Conservation (phyloP, 2,329 filamentous ascomycete genomes). For the Hortaea sp. region DNA sequence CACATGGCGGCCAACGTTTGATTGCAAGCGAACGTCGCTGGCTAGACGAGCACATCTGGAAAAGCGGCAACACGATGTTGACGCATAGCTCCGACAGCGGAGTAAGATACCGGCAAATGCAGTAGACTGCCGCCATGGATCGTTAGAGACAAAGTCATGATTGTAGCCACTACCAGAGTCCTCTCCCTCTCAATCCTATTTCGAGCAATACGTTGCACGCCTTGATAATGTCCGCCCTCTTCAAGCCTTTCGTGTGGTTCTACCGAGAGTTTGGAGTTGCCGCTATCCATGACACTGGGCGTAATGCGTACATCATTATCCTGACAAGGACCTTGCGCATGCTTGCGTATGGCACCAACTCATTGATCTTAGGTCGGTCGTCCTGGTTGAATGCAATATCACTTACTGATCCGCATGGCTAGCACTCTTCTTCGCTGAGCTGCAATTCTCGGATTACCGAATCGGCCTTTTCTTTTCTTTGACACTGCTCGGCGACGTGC, state of each 20-base stretch:
- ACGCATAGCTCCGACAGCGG: no score
- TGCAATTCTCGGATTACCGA: constrained; percentile 21
- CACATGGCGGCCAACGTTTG: no score
- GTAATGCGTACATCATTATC: constrained; percentile 47
- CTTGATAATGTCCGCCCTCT: no score
- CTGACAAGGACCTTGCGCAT: constrained; percentile 32
- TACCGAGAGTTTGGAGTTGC: constrained; percentile 24
- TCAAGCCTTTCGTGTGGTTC: constrained; percentile 16
- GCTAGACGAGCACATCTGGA: no score
- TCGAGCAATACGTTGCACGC: no score
- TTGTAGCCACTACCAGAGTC: no score
- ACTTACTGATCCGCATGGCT: background rate
- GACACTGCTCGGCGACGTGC: constrained; percentile 24
- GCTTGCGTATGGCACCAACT: constrained; percentile 24
- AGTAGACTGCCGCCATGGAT: no score
- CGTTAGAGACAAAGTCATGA: no score
- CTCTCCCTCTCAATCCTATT: no score
- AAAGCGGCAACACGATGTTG: no score
- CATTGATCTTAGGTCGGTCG: constrained; percentile 19
- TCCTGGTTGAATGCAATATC: background rate
- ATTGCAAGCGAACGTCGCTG: no score
- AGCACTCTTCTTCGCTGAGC: constrained; percentile 26
- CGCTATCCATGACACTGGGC: constrained; percentile 21
- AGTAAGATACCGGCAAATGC: no score
- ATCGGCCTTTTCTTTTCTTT: constrained; percentile 28